phyloP scores from a whole-genome alignment of 345 rosid species.

The Tarenaya hassleriana region DNA sequence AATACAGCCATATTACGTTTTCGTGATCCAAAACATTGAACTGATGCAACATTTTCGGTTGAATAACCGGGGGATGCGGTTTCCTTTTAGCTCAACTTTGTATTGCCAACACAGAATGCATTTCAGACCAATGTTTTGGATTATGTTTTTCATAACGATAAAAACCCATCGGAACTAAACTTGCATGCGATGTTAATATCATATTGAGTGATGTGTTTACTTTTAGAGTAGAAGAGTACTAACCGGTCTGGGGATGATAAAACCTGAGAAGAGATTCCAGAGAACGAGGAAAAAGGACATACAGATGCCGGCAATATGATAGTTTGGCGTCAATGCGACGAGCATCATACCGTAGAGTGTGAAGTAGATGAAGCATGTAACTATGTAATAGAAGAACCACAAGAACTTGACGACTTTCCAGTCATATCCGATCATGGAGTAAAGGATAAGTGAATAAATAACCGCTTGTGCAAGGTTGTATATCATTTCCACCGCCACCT shows the following conservation, averaged over 20 bases:
- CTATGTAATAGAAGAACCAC: conserved; percentile 59
- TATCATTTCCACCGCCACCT: conserved; percentile 65
- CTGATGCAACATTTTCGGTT: too few species aligned
- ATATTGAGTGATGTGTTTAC: too few species aligned
- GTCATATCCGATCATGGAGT: conserved; percentile 68
- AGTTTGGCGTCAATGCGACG: conserved; percentile 66
- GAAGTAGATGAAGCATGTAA: conserved; percentile 58
- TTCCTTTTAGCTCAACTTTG: too few species aligned
- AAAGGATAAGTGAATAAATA: conserved; percentile 49
- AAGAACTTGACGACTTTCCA: conserved; percentile 47
- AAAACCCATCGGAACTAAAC: too few species aligned
- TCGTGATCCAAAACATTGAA: too few species aligned
- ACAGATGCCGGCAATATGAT: conserved; percentile 57
- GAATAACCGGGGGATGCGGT: too few species aligned
- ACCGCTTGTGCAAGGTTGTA: conserved; percentile 50
- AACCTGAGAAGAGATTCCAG: conserved; percentile 89
- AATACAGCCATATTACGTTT: too few species aligned
- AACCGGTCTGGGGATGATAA: conserved; percentile 65
- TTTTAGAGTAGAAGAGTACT: not conserved
- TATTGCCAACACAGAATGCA: too few species aligned
- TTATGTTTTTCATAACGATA: too few species aligned
- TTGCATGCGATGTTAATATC: too few species aligned
- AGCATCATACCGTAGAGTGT: conserved; percentile 76
- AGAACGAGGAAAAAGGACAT: conserved; percentile 78
- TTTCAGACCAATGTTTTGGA: too few species aligned